These are phyloP conservation scores for Tylopilus subfusipes DNA, from an alignment of 768 basidiomycete species.

Conservation along the genomic window DNA sequence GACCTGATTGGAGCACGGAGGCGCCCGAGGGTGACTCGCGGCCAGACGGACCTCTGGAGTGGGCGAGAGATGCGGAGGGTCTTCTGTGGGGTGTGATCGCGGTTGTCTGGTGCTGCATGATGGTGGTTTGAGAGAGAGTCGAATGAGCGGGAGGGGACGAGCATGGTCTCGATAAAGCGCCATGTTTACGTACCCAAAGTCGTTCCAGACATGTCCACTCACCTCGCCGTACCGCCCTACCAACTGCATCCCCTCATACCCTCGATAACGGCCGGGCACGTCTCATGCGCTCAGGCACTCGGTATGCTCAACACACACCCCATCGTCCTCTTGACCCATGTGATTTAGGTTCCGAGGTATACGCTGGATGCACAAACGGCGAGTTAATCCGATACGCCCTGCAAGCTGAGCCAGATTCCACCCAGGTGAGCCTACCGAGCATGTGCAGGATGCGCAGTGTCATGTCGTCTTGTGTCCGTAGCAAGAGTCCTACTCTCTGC, in stretches of 20 bases:
- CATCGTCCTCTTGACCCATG: constrained; percentile 1
- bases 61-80: constrained; percentile 18
- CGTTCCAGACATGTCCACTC: constrained; percentile 16
- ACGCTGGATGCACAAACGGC: constrained; percentile 83
- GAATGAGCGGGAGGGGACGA: not conserved
- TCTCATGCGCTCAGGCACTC: constrained; percentile 53
- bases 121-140: not conserved
- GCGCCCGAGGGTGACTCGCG: constrained; percentile 16
- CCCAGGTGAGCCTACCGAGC: constrained; percentile 36
- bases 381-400: constrained; percentile 77
- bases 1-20: constrained; percentile 14
- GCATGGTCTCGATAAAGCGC: constrained; percentile 13
- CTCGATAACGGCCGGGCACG: constrained; percentile 25
- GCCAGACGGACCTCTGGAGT: constrained; percentile 12
- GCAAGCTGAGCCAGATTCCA: constrained; percentile 49
- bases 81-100: constrained; percentile 15
- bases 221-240: constrained; percentile 60
- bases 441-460: not conserved
- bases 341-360: constrained; percentile 73
- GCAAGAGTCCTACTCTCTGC: constrained; percentile 60
- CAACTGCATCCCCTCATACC: constrained; percentile 48
- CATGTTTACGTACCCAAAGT: constrained; percentile 17
- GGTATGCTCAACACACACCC: constrained; percentile 34
- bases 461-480: constrained; percentile 19
- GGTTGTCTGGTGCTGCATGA: constrained; percentile 17